These are phyloP conservation scores for Sclerotinia glacialis DNA, from an alignment of 2,329 filamentous ascomycete genomes.

Conservation along the genomic window DNA sequence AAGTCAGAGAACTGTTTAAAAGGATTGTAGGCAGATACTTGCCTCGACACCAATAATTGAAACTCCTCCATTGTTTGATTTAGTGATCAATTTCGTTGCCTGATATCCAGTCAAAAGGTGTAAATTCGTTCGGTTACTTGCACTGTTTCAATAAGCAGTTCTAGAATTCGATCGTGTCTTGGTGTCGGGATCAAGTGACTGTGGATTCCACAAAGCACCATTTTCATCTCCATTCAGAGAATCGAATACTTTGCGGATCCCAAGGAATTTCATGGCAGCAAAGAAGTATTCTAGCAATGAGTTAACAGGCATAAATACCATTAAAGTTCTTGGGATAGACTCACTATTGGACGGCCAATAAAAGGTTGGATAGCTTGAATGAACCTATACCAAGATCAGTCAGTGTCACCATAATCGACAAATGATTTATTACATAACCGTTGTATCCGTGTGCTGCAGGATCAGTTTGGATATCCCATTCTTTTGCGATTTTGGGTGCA, in stretches of 20 bases:
- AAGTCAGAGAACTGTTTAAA: neutral
- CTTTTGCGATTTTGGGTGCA: neutral
- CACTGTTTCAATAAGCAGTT: slow-evolving; percentile 17
- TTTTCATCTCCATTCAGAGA: slow-evolving; percentile 15
- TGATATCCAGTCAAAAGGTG: slow-evolving; percentile 17
- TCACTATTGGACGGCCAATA: slow-evolving; percentile 17
- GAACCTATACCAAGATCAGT: neutral
- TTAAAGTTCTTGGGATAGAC: neutral
- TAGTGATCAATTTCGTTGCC: slow-evolving; percentile 16
- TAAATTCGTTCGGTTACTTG: slow-evolving; percentile 18
- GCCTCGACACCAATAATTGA: slow-evolving; percentile 17
- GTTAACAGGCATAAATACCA: neutral
- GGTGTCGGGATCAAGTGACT: slow-evolving; percentile 14
- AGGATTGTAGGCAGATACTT: neutral
- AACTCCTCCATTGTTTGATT: neutral
- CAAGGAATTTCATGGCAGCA: slow-evolving; percentile 16
- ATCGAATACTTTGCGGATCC: slow-evolving; percentile 12
- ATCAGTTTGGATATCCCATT: slow-evolving; percentile 18
- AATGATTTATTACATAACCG: neutral
- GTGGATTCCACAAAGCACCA: slow-evolving; percentile 18
- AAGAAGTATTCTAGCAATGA: slow-evolving; percentile 11
- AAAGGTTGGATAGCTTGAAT: slow-evolving; percentile 19
- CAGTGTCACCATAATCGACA: neutral
- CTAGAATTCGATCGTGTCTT: slow-evolving; percentile 19
- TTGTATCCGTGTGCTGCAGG: slow-evolving; percentile 17